These are phyloP conservation scores for Aegle marmelos DNA, from an alignment of 345 rosid species.

Conservation along the genomic window DNA sequence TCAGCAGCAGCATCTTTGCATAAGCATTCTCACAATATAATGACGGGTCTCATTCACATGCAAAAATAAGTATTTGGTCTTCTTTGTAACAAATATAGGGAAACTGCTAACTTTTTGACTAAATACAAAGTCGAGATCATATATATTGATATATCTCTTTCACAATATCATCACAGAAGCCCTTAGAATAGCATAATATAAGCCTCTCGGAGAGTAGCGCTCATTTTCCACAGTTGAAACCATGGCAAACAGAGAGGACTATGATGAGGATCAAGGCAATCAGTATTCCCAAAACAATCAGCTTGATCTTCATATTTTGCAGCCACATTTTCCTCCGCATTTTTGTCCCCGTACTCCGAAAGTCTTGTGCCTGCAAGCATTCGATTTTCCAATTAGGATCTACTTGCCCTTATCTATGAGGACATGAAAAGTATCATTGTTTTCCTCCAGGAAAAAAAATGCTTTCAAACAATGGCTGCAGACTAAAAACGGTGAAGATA, in stretches of 20 bases:
- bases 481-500: not conserved
- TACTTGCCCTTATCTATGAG: not conserved
- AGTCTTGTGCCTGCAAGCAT: slow-evolving; percentile 38
- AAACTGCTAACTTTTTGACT: slow-evolving; percentile 18
- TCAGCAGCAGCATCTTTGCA: not conserved
- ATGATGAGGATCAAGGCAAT: slow-evolving; percentile 42
- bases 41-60: slow-evolving; percentile 11
- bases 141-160: slow-evolving; percentile 13
- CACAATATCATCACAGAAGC: slow-evolving; percentile 16
- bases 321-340: slow-evolving; percentile 49
- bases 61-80: slow-evolving; percentile 4
- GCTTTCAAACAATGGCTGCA: not conserved
- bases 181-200: not conserved
- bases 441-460: not conserved
- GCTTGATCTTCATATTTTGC: slow-evolving; percentile 46
- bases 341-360: slow-evolving; percentile 31
- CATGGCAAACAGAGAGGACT: slow-evolving; percentile 41
- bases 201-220: not conserved
- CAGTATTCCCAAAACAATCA: slow-evolving; percentile 41
- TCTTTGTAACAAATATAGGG: slow-evolving; percentile 11
- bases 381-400: not conserved
- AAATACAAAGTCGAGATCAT: slow-evolving; percentile 22
- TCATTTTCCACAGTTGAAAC: slow-evolving; percentile 41
- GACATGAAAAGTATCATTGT: not conserved
- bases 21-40: slow-evolving; percentile 3